Conservation (phyloP, 163 green algal species). For the Scenedesmus sp. region DNA sequence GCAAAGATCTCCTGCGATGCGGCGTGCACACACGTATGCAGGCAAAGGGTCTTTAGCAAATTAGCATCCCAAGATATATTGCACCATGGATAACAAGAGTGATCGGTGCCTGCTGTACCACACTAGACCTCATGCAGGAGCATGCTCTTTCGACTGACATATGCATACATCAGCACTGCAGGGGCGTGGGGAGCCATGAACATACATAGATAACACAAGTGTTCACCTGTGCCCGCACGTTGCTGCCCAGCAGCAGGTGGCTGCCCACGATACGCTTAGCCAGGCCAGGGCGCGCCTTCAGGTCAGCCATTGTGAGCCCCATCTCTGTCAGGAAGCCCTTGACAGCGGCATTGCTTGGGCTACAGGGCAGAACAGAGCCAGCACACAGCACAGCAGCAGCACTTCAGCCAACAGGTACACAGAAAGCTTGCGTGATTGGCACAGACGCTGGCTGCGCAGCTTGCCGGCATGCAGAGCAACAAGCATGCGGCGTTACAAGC, state of each 20-base stretch:
- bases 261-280: conserved; percentile 20
- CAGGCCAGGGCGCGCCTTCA: not conserved
- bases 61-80: no score
- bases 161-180: no score
- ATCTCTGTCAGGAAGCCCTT: conserved; percentile 19
- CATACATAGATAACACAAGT: not conserved
- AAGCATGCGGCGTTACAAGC: not conserved
- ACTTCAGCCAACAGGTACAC: not conserved
- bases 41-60: no score
- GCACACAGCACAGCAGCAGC: not conserved
- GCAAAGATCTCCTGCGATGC: conserved; percentile 4
- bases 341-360: conserved; percentile 14
- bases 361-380: not conserved
- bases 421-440: not conserved
- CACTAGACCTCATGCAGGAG: no score
- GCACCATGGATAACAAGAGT: no score
- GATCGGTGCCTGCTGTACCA: no score
- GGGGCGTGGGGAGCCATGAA: no score
- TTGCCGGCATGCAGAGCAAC: not conserved
- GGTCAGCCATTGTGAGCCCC: not conserved
- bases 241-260: conserved; percentile 18
- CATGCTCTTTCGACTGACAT: no score
- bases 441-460: not conserved
- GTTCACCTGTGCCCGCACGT: conserved; percentile 3
- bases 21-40: no score